A percentile compares a stretch with the other conserved stretches of the same genome.
These are phyloP conservation scores for Septoria linicola DNA, from an alignment of 2,329 filamentous ascomycete genomes.

Conservation along the genomic window DNA sequence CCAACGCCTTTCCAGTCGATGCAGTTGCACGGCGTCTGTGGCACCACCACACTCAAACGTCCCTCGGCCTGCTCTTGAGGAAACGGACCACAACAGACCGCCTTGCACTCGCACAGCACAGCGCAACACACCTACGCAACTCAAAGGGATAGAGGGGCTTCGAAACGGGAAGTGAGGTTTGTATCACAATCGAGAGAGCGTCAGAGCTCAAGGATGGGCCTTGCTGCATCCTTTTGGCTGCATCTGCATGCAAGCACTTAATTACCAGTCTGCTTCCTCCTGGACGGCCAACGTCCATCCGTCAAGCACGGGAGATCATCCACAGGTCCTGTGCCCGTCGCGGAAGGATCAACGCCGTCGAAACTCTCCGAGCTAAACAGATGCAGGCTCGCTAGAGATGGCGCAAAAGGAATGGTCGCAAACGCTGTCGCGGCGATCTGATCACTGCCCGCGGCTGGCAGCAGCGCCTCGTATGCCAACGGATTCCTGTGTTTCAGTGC, in stretches of 20 bases:
- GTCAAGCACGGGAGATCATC: constrained; percentile 3
- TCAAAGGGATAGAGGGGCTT: neutral
- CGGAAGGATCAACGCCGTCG: constrained; percentile 6
- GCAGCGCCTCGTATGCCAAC: too few relatives aligned
- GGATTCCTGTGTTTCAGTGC: too few relatives aligned
- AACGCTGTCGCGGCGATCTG: too few relatives aligned
- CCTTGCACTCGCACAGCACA: too few relatives aligned
- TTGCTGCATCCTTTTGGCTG: neutral
- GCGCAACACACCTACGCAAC: too few relatives aligned
- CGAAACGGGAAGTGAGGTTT: neutral
- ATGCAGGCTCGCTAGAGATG: neutral
- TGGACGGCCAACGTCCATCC: too few relatives aligned
- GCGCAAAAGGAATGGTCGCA: neutral
- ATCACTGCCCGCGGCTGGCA: too few relatives aligned
- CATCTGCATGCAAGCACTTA: neutral
- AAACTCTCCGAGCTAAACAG: constrained; percentile 3
- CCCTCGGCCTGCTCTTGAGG: constrained; percentile 5
- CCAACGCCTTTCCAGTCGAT: neutral
- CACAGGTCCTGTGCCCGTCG: neutral
- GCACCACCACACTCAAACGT: constrained; percentile 12
- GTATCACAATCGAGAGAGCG: neutral
- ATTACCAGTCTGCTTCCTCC: too few relatives aligned
- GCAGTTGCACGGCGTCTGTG: constrained; percentile 9
- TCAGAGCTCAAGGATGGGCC: constrained; percentile 1
- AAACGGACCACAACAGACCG: too few relatives aligned